Evolutionary conservation across 2,329 filamentous ascomycete genomes (phyloP).

Genomic region (Orbilia quercus): DNA sequence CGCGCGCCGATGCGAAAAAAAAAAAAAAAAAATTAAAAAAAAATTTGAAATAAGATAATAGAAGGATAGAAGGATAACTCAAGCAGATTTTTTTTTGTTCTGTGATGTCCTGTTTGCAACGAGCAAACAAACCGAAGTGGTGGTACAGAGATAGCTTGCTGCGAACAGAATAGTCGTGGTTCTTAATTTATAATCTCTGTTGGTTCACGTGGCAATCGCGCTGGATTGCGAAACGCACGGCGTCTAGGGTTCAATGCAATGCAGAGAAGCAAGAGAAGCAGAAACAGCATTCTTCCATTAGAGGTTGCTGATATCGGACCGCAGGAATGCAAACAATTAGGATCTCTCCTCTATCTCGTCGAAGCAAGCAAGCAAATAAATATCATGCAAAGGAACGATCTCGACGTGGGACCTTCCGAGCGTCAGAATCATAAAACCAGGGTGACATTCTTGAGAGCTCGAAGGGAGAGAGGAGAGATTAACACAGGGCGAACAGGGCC

Average conservation of each 20-base stretch:
- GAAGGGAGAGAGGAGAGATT: slow-evolving; percentile 37
- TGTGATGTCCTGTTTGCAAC: slow-evolving; percentile 48
- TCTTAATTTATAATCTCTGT: not conserved
- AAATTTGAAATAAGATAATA: slow-evolving; percentile 2
- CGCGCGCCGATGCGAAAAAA: not conserved
- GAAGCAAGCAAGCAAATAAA: slow-evolving; percentile 27
- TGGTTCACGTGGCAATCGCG: slow-evolving; percentile 23
- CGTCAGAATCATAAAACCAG: slow-evolving; percentile 34
- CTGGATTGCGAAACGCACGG: slow-evolving; percentile 40
- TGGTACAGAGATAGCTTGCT: slow-evolving; percentile 22
- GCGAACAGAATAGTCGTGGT: slow-evolving; percentile 13
- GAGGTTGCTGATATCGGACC: slow-evolving; percentile 25
- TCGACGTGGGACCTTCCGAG: slow-evolving; percentile 6
- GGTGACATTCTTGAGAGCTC: slow-evolving; percentile 35
- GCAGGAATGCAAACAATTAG: slow-evolving; percentile 48
- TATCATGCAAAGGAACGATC: slow-evolving; percentile 12
- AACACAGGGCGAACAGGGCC: slow-evolving; percentile 46
- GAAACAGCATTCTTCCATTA: slow-evolving; percentile 23
- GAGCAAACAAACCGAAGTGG: slow-evolving; percentile 37
- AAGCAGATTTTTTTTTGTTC: slow-evolving; percentile 3
- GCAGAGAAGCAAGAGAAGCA: no score
- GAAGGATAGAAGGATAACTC: slow-evolving; percentile 3
- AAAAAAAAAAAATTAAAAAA: no score
- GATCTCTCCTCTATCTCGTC: slow-evolving; percentile 2
- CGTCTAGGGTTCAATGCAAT: slow-evolving; percentile 34